phyloP scores from a whole-genome alignment of 768 basidiomycete species.

The Leccinum disarticulatum region DNA sequence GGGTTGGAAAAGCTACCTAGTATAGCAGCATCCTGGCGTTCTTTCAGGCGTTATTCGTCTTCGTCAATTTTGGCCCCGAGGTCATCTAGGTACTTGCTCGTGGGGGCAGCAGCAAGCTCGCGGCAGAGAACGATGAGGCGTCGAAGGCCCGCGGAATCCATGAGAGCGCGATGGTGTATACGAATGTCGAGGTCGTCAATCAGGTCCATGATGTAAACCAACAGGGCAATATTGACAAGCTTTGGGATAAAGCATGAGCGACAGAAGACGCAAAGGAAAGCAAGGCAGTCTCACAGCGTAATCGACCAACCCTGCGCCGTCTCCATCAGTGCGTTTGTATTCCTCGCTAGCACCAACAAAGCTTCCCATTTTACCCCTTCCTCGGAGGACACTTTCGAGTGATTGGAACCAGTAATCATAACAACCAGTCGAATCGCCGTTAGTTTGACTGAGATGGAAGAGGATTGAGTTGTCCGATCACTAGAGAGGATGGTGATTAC shows the following conservation, averaged over 20 bases:
- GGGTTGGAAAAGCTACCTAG: conserved; percentile 77
- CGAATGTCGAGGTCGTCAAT: conserved; percentile 84
- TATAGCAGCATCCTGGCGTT: conserved; percentile 74
- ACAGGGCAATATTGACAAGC: conserved; percentile 63
- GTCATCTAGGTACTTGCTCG: conserved; percentile 64
- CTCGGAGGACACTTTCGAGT: conserved; percentile 70
- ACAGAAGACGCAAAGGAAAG: not conserved
- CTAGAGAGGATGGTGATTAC: conserved; percentile 35
- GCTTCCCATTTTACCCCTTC: conserved; percentile 93
- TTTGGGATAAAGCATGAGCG: conserved; percentile 19
- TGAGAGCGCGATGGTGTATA: conserved; percentile 81
- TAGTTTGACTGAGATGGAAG: conserved; percentile 56
- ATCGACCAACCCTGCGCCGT: conserved; percentile 72
- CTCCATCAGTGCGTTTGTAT: conserved; percentile 62
- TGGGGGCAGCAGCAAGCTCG: conserved; percentile 58
- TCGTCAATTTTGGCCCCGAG: conserved; percentile 65
- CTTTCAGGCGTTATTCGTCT: conserved; percentile 70
- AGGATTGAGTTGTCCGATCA: not conserved
- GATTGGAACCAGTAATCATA: conserved; percentile 92
- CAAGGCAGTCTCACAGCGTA: conserved; percentile 68
- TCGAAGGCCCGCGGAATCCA: conserved; percentile 86
- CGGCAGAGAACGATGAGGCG: conserved; percentile 70
- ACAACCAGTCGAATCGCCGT: conserved; percentile 53
- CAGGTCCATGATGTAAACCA: conserved; percentile 62
- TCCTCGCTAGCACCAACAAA: conserved; percentile 94